Base-by-base conservation (phyloP, 1,284 basidiomycete genomes). In the Blastosporella zonata region DNA sequence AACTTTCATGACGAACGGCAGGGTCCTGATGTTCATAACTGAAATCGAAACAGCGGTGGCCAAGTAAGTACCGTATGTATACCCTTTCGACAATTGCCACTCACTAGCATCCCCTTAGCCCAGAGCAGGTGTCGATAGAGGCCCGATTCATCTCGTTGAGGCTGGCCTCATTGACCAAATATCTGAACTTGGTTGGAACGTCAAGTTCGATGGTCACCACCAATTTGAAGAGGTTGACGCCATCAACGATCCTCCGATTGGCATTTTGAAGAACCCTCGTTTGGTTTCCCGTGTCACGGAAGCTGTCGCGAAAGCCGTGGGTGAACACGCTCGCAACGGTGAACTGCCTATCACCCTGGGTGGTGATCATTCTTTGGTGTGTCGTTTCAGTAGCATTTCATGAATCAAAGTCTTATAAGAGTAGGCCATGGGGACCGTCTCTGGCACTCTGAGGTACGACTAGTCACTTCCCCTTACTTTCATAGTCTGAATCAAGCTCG, bases 291-390 rank as follows among this genome's bases (percentile, higher is more conserved):
- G 78, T n/a, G 94, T 97, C 43, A 87, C 82, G 58, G 67, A 92
- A 68, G 79, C 84, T 39, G 85, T 99, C 23, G 83, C 90, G n/a
- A 70, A 79, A 31, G 82, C 72, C 25, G 90, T 99, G 17, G 82
- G 82, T 15, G 77, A 66, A 10, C 89, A 94, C 66, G 84, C 82
- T 28, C 79, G 78, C 67, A 79, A 81, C 46, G 93, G 95, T 7
- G 79, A 85, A 62, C 72, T 99, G 33, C 89, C 94, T 2, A 72
- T 99, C 12, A 98, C 94, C 1, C 74, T 99, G n/a, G 97, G 96
- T 13, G 97, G 97, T 9, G 95, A 98, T 66, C 95, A 98, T 69
- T 94, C 91, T 46, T 70, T 98, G 64, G 91, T 90, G 55, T 54
- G 85, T 73, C 42, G 9, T 22, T 15, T 33, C 22, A 21, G 37